Evolutionary conservation across 768 basidiomycete genomes (phyloP).

Genomic region (Lentinula raphanica): DNA sequence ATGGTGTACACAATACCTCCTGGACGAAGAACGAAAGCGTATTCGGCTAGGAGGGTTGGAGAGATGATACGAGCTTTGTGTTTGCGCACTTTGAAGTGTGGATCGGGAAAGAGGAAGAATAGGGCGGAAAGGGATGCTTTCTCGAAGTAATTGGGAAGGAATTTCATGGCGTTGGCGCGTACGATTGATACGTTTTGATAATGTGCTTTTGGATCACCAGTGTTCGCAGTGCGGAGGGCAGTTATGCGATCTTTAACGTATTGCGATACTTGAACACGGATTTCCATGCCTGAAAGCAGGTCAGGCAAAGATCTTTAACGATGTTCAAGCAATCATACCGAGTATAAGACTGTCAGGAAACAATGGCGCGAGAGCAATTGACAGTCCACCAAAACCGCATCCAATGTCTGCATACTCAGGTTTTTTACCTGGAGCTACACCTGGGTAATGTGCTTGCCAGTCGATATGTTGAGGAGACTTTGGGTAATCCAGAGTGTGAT

Average conservation of each 20-base stretch:
- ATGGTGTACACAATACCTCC: conserved; percentile 98
- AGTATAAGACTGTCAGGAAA: conserved; percentile 93
- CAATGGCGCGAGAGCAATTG: conserved; percentile 82
- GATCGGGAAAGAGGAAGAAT: conserved; percentile 98
- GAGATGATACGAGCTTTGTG: conserved; percentile 99
- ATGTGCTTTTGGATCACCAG: conserved; percentile 22
- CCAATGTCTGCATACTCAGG: conserved; percentile 97
- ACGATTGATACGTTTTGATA: conserved; percentile 91
- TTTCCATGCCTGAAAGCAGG: conserved; percentile 79
- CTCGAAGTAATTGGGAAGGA: conserved; percentile 91
- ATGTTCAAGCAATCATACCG: conserved; percentile 50
- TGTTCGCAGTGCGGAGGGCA: conserved; percentile 60
- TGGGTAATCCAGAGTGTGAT: conserved; percentile 87
- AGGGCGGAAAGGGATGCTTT: conserved; percentile 88
- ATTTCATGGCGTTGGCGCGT: conserved; percentile 98
- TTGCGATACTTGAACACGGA: conserved; percentile 92
- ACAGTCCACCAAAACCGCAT: conserved; percentile 94
- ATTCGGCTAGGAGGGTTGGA: conserved; percentile 94
- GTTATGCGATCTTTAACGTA: conserved; percentile 93
- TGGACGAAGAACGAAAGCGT: conserved; percentile 86
- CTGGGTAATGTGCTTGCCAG: conserved; percentile 82
- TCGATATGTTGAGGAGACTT: conserved; percentile 68
- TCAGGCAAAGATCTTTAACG: conserved; percentile 4
- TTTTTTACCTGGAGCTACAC: conserved; percentile 45
- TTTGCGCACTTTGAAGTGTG: conserved; percentile 96